A percentile compares a stretch with the other conserved stretches of the same genome.
phyloP scores from a whole-genome alignment of 225 moss, liverwort and hornwort species.

The Antitrichia curtipendula region DNA sequence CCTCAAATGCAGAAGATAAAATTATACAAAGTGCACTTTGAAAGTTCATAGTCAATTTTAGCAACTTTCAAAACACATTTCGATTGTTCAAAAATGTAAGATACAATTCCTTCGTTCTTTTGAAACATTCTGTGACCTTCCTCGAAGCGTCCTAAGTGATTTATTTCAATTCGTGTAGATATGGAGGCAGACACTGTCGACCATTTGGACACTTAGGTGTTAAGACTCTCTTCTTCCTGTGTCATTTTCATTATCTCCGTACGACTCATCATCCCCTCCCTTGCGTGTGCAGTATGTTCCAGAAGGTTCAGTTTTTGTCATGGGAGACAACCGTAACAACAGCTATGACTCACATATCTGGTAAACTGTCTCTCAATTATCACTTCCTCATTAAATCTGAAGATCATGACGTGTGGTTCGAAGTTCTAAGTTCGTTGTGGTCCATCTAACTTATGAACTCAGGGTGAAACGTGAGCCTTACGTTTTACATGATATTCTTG shows the following conservation, averaged over 20 bases:
- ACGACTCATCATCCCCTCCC: background rate
- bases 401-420: background rate
- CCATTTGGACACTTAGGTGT: background rate
- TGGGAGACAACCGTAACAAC: conserved; percentile 99
- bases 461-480: background rate
- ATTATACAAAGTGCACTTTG: background rate
- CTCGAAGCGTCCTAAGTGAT: background rate
- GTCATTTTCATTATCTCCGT: background rate
- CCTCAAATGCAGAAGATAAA: background rate
- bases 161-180: background rate
- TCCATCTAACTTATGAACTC: background rate
- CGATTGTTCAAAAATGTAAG: background rate
- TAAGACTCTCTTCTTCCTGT: background rate
- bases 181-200: background rate
- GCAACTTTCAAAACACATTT: background rate
- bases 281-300: conserved; percentile 69
- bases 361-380: conserved; percentile 1
- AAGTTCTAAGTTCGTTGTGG: background rate
- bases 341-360: conserved; percentile 95
- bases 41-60: background rate
- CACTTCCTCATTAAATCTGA: background rate
- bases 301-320: conserved; percentile 80
- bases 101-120: background rate
- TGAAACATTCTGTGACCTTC: background rate
- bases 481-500: background rate